Base-by-base conservation (phyloP, 1,284 basidiomycete genomes). In the Malassezia cuniculi region DNA sequence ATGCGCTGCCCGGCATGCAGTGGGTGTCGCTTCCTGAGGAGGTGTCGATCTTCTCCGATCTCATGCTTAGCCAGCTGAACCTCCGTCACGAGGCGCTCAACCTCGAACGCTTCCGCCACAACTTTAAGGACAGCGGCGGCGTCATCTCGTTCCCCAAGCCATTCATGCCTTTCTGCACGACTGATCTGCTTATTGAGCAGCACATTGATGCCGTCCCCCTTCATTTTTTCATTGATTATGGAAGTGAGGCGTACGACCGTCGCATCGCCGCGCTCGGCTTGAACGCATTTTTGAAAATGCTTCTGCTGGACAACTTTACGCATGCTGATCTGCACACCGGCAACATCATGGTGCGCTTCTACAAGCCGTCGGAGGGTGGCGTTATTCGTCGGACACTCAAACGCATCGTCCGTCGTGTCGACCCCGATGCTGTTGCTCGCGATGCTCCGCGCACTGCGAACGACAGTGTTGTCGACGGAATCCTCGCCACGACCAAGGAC, bases 11-110 rank as follows among this genome's bases (percentile, higher is more conserved):
- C 0, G 86, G 87, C 11, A 86, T 94, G 78, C 75, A 89, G 54
- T 99, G 93, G 93, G 70, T 99, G 26, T 93, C 86, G 8, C 76
- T 99, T 9, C 85, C 87, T 0, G 86, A 97, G 60, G 93, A 99
- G 68, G 90, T 95, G 4, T 72, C 78, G 9, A 85, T 90, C 0
- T 99, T 99, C 66, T 84, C 89, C 3, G 71, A 75, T n/a, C 90
- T 99, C 85, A 99, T 99, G 93, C 77, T 79, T 60, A 81, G 80
- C 55, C 93, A 99, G 69, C 74, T 97, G 26, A 85, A 97, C 67
- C 70, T 99, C 36, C 75, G 85, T 19, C 77, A 83, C 53, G 93
- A 99, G 68, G 87, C 83, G 0, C 76, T 82, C 48, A 94, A 97
- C 66, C 71, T 99, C 40, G 70, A 77, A 20, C 75, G 73, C 0